Evolutionary conservation across 495 filamentous ascomycete species (phyloP).

Genomic region (Aspergillus conjunctus): DNA sequence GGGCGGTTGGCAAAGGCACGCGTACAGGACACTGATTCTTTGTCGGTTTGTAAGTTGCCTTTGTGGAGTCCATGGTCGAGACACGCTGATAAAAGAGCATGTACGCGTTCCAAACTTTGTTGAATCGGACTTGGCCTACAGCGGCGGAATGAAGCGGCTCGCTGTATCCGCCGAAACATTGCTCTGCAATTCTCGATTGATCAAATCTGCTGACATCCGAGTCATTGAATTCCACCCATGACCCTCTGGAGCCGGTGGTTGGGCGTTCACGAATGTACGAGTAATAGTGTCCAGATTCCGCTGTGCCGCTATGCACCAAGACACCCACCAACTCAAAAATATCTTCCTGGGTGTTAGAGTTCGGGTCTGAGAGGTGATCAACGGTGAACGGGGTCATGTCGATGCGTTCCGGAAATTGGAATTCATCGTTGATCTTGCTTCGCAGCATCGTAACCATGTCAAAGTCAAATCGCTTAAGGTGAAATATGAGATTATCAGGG

Average conservation of each 20-base stretch:
- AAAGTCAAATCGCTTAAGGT: conserved; percentile 95
- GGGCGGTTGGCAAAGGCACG: conserved; percentile 54
- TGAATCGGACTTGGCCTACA: conserved; percentile 46
- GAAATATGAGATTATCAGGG: conserved; percentile 92
- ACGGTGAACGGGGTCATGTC: conserved; percentile 92
- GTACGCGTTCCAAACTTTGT: conserved; percentile 86
- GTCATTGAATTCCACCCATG: conserved; percentile 95
- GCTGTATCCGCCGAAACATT: conserved; percentile 78
- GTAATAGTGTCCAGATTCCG: conserved; percentile 96
- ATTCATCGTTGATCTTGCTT: conserved; percentile 94
- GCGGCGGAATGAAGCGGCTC: conserved; percentile 46
- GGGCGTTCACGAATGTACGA: conserved; percentile 88
- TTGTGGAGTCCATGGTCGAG: conserved; percentile 55
- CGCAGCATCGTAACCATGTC: conserved; percentile 81
- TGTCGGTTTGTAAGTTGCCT: conserved; percentile 31
- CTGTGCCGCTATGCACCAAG: conserved; percentile 88
- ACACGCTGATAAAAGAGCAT: conserved; percentile 97
- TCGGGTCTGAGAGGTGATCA: conserved; percentile 73
- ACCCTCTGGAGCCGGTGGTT: conserved; percentile 46
- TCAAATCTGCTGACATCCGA: conserved; percentile 77
- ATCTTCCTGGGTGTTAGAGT: conserved; percentile 58
- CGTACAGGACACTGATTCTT: conserved; percentile 52
- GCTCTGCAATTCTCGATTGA: conserved; percentile 65
- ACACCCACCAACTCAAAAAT: conserved; percentile 90
- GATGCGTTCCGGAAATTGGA: conserved; percentile 80